Percentiles rank a stretch among this genome's conserved stretches.
Evolutionary conservation across 306 rosid genomes (phyloP).

Genomic region (Macrotyloma uniflorum): DNA sequence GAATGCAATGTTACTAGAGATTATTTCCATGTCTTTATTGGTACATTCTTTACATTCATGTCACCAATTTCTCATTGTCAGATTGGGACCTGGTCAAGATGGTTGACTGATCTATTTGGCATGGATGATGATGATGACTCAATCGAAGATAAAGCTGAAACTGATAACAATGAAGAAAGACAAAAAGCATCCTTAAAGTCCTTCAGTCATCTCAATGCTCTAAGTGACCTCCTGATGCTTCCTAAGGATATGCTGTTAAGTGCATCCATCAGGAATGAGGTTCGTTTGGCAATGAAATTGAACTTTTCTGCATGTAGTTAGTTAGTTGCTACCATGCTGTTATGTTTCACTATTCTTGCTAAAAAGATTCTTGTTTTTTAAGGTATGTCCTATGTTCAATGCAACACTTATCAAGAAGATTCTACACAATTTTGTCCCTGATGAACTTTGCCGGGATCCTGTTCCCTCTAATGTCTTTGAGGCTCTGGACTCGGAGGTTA

Average conservation of each 20-base stretch:
- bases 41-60: conserved; percentile 9
- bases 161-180: conserved; percentile 41
- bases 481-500: conserved; percentile 70
- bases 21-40: background rate
- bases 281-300: conserved; percentile 45
- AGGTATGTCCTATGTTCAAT: conserved; percentile 82
- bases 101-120: conserved; percentile 72
- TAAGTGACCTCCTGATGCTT: conserved; percentile 91
- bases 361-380: conserved; percentile 32
- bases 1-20: background rate
- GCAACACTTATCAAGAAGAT: conserved; percentile 65
- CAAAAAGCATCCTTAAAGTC: conserved; percentile 61
- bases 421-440: conserved; percentile 63
- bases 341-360: conserved; percentile 15
- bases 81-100: conserved; percentile 92
- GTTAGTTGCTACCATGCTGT: background rate
- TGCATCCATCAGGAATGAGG: conserved; percentile 77
- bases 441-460: conserved; percentile 81
- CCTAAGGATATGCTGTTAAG: conserved; percentile 81
- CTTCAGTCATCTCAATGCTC: conserved; percentile 75
- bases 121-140: conserved; percentile 70
- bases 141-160: conserved; percentile 38
- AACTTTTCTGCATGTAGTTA: conserved; percentile 20
- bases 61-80: conserved; percentile 38
- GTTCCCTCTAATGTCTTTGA: conserved; percentile 63